Base-by-base conservation (phyloP, 768 basidiomycete species). In the Kwoniella sp. region DNA sequence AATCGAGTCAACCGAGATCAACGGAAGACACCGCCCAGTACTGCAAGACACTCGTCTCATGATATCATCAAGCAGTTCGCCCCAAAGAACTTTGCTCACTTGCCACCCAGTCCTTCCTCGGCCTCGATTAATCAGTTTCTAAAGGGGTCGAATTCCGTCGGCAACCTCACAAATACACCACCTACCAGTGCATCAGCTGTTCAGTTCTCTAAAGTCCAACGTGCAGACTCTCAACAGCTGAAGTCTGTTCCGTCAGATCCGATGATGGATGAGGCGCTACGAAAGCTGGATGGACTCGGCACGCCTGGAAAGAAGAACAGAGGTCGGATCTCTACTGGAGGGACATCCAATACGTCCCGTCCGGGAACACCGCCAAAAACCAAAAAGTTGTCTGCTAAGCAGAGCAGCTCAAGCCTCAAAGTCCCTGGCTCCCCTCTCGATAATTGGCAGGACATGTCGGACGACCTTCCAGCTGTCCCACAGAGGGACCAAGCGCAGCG, bases 71-170 rank as follows among this genome's bases (percentile, higher is more conserved):
- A 84, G 83, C 33, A 84, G 78, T 67, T 79, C 78, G 47, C 78
- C 74, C 52, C 84, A 80, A 64, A 69, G 6, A 89, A 91, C 72
- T 90, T 88, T 73, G 89, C 90, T 0, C 88, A 88, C 67, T 79
- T 93, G 3, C 89, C 89, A 11, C 88, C 91, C 12, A 91, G 89
- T 12, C 89, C 89, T 17, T 89, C 89, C 2, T 83, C 88, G n/a
- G 84, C 87, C 5, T 87, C 87, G 5, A 89, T 91, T 50, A 85
- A 88, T 53, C 86, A 88, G 59, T 84, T 91, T 64, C 76, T 89
- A 53, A 80, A 82, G 47, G 74, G 58, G 14, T 69, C 67, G 9
- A 63, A 60, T 7, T 72, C 70, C 4, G 53, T 66, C 42, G 55
- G 58, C 29, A 69, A 67, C 43, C 65, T 73, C 26, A 38, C 55